phyloP scores from a whole-genome alignment of 371 early-diverging fungal genomes.

The Rhizomucor miehei region DNA sequence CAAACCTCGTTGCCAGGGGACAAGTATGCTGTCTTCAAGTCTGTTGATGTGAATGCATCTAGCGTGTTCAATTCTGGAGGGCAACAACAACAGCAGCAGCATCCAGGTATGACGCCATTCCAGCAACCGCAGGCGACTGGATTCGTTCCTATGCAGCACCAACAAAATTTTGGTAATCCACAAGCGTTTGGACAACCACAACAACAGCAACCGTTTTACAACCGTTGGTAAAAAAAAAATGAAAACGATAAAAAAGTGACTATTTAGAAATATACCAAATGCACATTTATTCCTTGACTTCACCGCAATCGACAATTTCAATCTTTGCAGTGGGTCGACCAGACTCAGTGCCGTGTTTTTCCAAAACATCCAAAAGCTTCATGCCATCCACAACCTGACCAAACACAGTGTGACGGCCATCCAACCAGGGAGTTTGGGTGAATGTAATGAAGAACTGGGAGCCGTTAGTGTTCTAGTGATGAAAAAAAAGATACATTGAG shows the following conservation, averaged over 20 bases:
- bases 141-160: slow-evolving; percentile 11
- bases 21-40: slow-evolving; percentile 44
- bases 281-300: slow-evolving; percentile 49
- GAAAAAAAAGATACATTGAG: neutral
- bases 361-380: slow-evolving; percentile 81
- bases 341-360: slow-evolving; percentile 64
- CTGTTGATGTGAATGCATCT: slow-evolving; percentile 24
- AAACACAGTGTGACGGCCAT: slow-evolving; percentile 88
- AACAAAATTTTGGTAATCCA: slow-evolving; percentile 1
- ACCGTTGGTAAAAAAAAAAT: slow-evolving; percentile 15
- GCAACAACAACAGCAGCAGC: slow-evolving; percentile 9
- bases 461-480: slow-evolving; percentile 83
- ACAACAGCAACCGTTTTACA: slow-evolving; percentile 20
- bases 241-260: neutral
- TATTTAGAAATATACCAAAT: neutral
- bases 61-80: slow-evolving; percentile 33
- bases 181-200: slow-evolving; percentile 4
- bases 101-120: slow-evolving; percentile 7
- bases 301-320: slow-evolving; percentile 79
- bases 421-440: slow-evolving; percentile 75
- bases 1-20: slow-evolving; percentile 20
- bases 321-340: slow-evolving; percentile 69
- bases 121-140: slow-evolving; percentile 16
- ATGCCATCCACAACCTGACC: slow-evolving; percentile 85
- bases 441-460: slow-evolving; percentile 96